Evolutionary conservation across 2,329 filamentous ascomycete species (phyloP), one percentile per base, ranked within the genome.

Genomic region (Xylariaceae sp.): DNA sequence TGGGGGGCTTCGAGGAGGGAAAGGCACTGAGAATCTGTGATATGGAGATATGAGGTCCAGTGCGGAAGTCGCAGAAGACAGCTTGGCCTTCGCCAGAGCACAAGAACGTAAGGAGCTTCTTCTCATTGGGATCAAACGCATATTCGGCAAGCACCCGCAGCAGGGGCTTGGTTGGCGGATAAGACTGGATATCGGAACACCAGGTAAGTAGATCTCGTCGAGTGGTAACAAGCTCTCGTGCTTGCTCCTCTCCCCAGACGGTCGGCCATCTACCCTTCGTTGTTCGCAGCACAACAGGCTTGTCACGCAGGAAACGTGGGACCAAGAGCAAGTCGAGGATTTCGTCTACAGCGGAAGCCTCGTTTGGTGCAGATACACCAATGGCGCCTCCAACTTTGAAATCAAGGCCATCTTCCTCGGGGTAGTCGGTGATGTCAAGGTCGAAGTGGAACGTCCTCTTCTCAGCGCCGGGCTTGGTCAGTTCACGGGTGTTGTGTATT

Each of bases 391-490:
- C 93, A 16, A 98, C 93, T 63, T 92, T 91, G 76, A 97, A 98
- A 63, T 97, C 93, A 5, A 91, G 82, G 40, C 79, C 76, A 43
- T 87, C 86, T 69, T 94, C 89, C 17, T 82, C 79, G 0, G 93
- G 90, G 59, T 98, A 98, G 64, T 95, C 86, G 39, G 92, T 96
- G 40, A 98, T 86, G 60, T 98, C 93, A 36, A 98, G 81, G 60
- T 97, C 93, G 60, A 97, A 97, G 68, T 98, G 93, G 66, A 92
- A 95, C 0, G 93, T 98, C 49, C 92, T 80, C 79, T 98, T 98
- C 74, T 95, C 89, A 5, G 93, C 93, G 19, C 92, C 92, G 20
- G 80, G 75, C 63, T 82, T 86, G 11, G 93, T 98, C 63, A 98
- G 72, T 67, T 95, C 90, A 45, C 93, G 85, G 2, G 89, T 81